Percentiles rank a stretch among this genome's conserved stretches.
Conservation (phyloP, 1,139 yeast genomes). For the Zygosaccharomyces pseudobailii region DNA sequence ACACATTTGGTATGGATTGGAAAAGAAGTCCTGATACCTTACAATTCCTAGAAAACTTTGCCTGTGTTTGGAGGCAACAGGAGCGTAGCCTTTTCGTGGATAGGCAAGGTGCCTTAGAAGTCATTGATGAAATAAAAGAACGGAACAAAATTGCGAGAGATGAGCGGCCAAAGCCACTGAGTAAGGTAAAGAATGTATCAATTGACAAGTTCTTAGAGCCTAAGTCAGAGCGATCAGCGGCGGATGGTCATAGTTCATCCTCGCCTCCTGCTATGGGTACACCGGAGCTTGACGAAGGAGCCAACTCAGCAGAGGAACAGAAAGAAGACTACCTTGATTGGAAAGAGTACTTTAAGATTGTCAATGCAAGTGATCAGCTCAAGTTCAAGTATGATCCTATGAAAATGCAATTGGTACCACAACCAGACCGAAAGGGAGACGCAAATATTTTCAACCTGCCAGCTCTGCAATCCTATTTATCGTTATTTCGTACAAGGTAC, state of each 20-base stretch:
- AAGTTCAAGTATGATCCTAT: constrained; percentile 56
- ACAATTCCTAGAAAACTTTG: constrained; percentile 70
- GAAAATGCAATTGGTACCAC: constrained; percentile 58
- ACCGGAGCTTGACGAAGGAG: constrained; percentile 22
- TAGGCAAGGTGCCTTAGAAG: constrained; percentile 59
- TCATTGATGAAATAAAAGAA: constrained; percentile 52
- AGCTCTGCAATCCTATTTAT: constrained; percentile 33
- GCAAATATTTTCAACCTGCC: constrained; percentile 25
- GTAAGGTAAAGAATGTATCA: constrained; percentile 7
- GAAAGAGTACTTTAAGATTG: constrained; percentile 66
- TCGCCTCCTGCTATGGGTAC: background rate
- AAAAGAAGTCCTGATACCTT: constrained; percentile 57
- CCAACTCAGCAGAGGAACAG: constrained; percentile 36
- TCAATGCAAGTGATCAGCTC: constrained; percentile 66
- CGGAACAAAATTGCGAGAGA: constrained; percentile 21
- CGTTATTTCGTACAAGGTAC: constrained; percentile 48
- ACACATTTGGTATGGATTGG: constrained; percentile 83
- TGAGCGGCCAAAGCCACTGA: constrained; percentile 3
- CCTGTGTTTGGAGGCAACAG: constrained; percentile 79
- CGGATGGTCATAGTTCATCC: background rate
- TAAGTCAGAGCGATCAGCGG: background rate
- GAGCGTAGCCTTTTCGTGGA: constrained; percentile 84
- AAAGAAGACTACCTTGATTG: constrained; percentile 46
- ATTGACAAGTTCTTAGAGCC: constrained; percentile 7
- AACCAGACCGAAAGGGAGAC: constrained; percentile 6